A percentile compares a stretch with the other conserved stretches of the same genome.
Evolutionary conservation across 2,329 filamentous ascomycete genomes (phyloP).

Genomic region (Beauveria pseudobassiana): DNA sequence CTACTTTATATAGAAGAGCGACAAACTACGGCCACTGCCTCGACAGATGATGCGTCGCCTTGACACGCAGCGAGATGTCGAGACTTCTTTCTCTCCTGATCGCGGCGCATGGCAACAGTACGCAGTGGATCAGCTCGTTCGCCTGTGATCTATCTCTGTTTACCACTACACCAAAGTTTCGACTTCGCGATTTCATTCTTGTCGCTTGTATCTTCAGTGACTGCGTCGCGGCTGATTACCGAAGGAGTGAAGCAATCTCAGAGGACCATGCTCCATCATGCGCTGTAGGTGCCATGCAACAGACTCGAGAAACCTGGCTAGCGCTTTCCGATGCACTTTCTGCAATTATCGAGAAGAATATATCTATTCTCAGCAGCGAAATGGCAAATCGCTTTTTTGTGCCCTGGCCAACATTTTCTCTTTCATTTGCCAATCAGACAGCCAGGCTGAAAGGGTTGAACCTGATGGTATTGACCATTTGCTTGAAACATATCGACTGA

Average conservation of each 20-base stretch:
- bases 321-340: background rate
- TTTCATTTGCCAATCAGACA: conserved; percentile 23
- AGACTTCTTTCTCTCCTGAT: background rate
- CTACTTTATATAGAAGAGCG: background rate
- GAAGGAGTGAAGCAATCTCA: background rate
- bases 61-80: background rate
- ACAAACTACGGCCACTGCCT: background rate
- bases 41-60: background rate
- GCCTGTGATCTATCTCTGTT: background rate
- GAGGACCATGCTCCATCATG: too few relatives aligned
- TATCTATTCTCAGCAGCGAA: conserved; percentile 43
- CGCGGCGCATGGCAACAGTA: background rate
- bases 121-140: background rate
- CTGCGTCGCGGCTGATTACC: background rate
- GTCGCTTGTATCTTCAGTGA: background rate
- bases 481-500: conserved; percentile 19
- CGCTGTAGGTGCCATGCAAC: background rate
- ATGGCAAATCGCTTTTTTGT: conserved; percentile 30
- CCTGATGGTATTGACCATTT: conserved; percentile 3
- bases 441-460: background rate
- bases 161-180: background rate
- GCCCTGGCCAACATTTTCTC: conserved; percentile 37
- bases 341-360: conserved; percentile 44
- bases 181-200: background rate
- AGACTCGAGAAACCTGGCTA: conserved; percentile 1